Percentiles rank a stretch among this genome's conserved stretches.
These are phyloP conservation scores for Diaporthe sp. DNA, from an alignment of 2,329 filamentous ascomycete species.

Conservation along the genomic window DNA sequence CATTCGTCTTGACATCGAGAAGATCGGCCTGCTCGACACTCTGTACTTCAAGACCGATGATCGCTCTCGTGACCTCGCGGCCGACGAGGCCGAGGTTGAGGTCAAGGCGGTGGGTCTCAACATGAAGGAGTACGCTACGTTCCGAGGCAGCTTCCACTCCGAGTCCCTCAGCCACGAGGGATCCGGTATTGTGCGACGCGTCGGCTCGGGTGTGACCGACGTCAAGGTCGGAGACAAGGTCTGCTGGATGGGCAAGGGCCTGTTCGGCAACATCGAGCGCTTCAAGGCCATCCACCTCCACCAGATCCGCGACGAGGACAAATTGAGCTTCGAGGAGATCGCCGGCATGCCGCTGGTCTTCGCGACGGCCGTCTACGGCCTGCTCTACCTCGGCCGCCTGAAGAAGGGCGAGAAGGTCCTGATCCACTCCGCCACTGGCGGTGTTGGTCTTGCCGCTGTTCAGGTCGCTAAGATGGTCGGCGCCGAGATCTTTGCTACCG, in stretches of 20 bases:
- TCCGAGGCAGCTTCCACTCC: background rate
- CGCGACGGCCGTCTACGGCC: slow-evolving; percentile 47
- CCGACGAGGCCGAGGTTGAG: background rate
- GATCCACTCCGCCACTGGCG: slow-evolving; percentile 45
- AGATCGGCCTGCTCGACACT: background rate
- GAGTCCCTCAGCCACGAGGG: slow-evolving; percentile 41
- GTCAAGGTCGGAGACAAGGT: slow-evolving; percentile 48
- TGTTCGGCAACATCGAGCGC: background rate
- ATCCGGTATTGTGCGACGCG: slow-evolving; percentile 44
- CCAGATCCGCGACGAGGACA: slow-evolving; percentile 45
- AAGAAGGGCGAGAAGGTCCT: slow-evolving; percentile 44
- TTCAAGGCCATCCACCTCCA: slow-evolving; percentile 8
- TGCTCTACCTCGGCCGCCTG: slow-evolving; percentile 44
- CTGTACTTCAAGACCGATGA: slow-evolving; percentile 18
- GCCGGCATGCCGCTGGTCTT: slow-evolving; percentile 42
- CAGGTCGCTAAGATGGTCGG: slow-evolving; percentile 19
- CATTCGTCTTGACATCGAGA: background rate
- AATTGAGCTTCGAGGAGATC: slow-evolving; percentile 43
- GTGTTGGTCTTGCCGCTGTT: slow-evolving; percentile 6
- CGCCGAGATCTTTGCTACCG: slow-evolving; percentile 41
- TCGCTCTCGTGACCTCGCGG: slow-evolving; percentile 37
- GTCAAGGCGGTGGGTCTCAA: slow-evolving; percentile 53
- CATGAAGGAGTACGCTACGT: slow-evolving; percentile 9
- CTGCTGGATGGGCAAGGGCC: background rate
- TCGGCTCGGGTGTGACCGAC: slow-evolving; percentile 28